These are phyloP conservation scores for Boletus vermiculosoides DNA, from an alignment of 768 basidiomycete species.

Conservation along the genomic window DNA sequence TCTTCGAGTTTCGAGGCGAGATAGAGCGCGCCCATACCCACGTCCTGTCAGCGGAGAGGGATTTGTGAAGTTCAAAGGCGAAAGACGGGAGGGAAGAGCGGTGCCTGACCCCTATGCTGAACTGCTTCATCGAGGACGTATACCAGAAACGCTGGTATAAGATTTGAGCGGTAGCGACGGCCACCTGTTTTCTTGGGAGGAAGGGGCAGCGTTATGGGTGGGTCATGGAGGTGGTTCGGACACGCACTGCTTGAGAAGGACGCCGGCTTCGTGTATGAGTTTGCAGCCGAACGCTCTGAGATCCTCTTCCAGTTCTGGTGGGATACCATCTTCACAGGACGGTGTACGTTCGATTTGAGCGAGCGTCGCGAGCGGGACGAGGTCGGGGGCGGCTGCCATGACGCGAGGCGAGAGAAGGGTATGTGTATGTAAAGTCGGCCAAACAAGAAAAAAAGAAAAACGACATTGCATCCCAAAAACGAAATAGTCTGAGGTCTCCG, in stretches of 20 bases:
- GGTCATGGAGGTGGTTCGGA: neutral
- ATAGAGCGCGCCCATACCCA: slow-evolving; percentile 86
- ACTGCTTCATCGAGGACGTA: slow-evolving; percentile 92
- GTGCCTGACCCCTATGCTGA: slow-evolving; percentile 79
- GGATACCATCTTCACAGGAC: slow-evolving; percentile 79
- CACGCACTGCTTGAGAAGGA: slow-evolving; percentile 83
- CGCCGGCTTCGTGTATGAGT: slow-evolving; percentile 92
- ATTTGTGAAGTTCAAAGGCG: slow-evolving; percentile 8
- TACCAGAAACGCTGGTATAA: slow-evolving; percentile 97
- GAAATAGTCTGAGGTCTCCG: too few species aligned
- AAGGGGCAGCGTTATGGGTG: slow-evolving; percentile 6
- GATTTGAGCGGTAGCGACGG: slow-evolving; percentile 94
- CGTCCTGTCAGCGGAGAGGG: slow-evolving; percentile 53
- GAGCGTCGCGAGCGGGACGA: slow-evolving; percentile 83
- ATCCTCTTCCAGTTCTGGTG: slow-evolving; percentile 80
- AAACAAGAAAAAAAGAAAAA: slow-evolving; percentile 17
- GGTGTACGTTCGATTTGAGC: slow-evolving; percentile 78
- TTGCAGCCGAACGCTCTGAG: slow-evolving; percentile 90
- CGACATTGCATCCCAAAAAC: neutral
- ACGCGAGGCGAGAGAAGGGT: neutral
- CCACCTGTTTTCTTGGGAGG: slow-evolving; percentile 83
- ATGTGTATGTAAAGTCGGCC: slow-evolving; percentile 12
- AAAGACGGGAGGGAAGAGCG: slow-evolving; percentile 14
- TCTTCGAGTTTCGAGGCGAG: slow-evolving; percentile 92
- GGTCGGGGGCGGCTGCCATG: slow-evolving; percentile 43